Base-by-base conservation (phyloP, 257 asterid genomes). In the Mentha longifolia region DNA sequence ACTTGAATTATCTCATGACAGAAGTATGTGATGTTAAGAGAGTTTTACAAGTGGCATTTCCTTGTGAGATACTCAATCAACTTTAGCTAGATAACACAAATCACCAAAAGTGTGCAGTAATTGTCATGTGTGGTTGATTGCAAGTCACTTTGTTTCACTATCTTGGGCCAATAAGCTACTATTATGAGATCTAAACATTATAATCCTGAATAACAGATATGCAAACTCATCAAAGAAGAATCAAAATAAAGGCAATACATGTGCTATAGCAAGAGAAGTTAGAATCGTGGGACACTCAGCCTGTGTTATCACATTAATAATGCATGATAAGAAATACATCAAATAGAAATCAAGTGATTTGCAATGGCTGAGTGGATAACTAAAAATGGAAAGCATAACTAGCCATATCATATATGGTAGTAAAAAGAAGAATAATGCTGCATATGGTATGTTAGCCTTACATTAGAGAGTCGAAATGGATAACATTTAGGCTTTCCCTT, bases 401-500 rank as follows among this genome's bases (percentile, higher is more conserved):
- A n/a, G n/a, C n/a, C n/a, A n/a, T 42, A 61, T 50, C 52, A 51
- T 9, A 30, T 30, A 64, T 25, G 49, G 61, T 16, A 47, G 71
- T 66, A 49, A 15, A 43, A 60, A 49, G 13, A 14, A 74, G 43
- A 45, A 79, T 17, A 63, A 47, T 1, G 69, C 74, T 61, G 20
- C 62, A 65, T 43, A 35, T 58, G 25, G 49, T 45, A 68, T 71
- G 74, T 63, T 50, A 71, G 78, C 81, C 97, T 90, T 84, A 92
- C 98, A 51, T 62, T 71, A 64, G 98, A 90, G 75, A 92, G 89
- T 83, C 95, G 82, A 77, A 92, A 90, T 7, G 96, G 97, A 78
- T 81, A 92, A 80, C 88, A 82, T 79, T 92, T 92, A 31, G 98
- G 98, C 77, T 87, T 88, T 76, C 98, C 98, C 79, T 92, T 90